Percentiles rank a stretch among this genome's conserved stretches.
Conservation (phyloP, 176 grass and related monocot species). For the Phoenix dactylifera region DNA sequence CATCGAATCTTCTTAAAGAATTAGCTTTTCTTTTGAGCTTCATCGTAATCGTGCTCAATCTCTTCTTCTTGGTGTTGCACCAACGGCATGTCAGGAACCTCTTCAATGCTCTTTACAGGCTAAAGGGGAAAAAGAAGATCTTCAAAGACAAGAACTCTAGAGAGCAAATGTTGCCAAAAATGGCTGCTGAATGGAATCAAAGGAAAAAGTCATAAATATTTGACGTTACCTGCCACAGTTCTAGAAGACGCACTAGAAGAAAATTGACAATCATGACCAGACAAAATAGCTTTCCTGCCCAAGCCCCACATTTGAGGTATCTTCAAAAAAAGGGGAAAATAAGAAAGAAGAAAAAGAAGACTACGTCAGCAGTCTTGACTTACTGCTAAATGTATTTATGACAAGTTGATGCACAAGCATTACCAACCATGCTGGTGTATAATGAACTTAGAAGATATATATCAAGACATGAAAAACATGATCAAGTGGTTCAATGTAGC, state of each 20-base stretch:
- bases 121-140: constrained; percentile 13
- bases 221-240: constrained; percentile 55
- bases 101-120: constrained; percentile 70
- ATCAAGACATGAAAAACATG: no score
- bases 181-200: neutral
- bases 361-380: constrained; percentile 2
- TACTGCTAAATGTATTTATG: neutral
- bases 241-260: constrained; percentile 56
- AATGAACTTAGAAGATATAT: no score
- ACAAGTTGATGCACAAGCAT: no score
- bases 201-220: neutral
- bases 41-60: constrained; percentile 3
- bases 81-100: constrained; percentile 58
- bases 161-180: constrained; percentile 8
- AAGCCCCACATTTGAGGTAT: constrained; percentile 70
- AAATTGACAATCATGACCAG: constrained; percentile 84
- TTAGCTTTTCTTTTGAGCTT: constrained; percentile 1
- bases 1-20: no score
- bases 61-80: constrained; percentile 21
- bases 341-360: constrained; percentile 1
- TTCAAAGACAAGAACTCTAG: neutral
- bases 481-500: no score
- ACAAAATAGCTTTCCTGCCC: constrained; percentile 80
- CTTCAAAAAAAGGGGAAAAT: constrained; percentile 8
- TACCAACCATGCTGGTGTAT: no score